A percentile compares a stretch with the other conserved stretches of the same genome.
These are phyloP conservation scores for Pythium coloratum DNA, from an alignment of 352 stramenopile species.

Conservation along the genomic window DNA sequence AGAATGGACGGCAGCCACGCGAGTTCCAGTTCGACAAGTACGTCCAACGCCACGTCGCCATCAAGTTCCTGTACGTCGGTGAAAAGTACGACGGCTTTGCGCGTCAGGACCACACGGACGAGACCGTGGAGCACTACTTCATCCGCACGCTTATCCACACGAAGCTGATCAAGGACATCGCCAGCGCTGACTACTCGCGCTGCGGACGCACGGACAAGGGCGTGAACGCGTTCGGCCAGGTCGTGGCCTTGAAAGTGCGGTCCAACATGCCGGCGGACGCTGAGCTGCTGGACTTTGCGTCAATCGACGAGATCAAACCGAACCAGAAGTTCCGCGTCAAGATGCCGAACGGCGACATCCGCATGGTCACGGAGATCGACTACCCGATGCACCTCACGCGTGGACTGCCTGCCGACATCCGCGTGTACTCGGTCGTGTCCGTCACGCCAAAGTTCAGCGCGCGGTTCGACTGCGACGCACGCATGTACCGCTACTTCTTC, in stretches of 20 bases:
- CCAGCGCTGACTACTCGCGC: conserved; percentile 90
- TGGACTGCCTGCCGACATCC: conserved; percentile 90
- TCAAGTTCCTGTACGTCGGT: conserved; percentile 88
- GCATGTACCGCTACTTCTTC: conserved; percentile 99
- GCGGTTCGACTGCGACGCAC: conserved; percentile 92
- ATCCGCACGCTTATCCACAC: conserved; percentile 93
- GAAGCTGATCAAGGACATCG: conserved; percentile 87
- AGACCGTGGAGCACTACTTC: conserved; percentile 93
- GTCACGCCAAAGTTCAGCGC: conserved; percentile 92
- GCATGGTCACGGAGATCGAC: conserved; percentile 91
- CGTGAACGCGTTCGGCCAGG: conserved; percentile 90
- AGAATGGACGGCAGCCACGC: conserved; percentile 33
- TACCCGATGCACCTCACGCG: conserved; percentile 97
- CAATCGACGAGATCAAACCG: conserved; percentile 67
- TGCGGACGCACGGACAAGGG: conserved; percentile 97
- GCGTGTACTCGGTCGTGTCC: conserved; percentile 80
- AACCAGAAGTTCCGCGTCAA: conserved; percentile 65
- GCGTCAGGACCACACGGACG: conserved; percentile 85
- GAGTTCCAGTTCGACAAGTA: conserved; percentile 84
- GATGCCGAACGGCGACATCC: conserved; percentile 56
- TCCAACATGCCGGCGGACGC: conserved; percentile 73
- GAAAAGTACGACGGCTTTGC: conserved; percentile 90
- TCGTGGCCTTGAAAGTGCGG: conserved; percentile 66
- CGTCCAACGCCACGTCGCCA: conserved; percentile 56
- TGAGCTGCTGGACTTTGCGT: conserved; percentile 55